phyloP scores from a whole-genome alignment of 164 flowering plant genomes.

The Kalanchoe fedtschenkoi region DNA sequence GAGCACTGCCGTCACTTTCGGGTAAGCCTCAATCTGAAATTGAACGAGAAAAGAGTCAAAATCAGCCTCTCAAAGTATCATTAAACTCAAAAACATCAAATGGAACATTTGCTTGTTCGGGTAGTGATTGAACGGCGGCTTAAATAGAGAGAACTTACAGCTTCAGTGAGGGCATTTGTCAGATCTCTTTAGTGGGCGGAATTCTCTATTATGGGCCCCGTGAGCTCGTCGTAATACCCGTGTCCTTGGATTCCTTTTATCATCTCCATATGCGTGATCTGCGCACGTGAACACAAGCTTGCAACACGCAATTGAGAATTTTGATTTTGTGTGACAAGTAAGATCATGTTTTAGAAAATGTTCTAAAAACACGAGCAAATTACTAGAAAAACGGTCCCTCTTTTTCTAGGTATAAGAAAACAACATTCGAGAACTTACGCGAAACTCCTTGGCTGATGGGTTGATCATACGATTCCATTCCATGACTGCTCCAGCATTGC shows the following conservation, averaged over 20 bases:
- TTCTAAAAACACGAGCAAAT: not conserved
- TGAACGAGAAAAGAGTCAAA: not conserved
- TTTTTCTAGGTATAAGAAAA: too few species aligned
- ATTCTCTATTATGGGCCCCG: constrained; percentile 90
- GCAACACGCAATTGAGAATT: not conserved
- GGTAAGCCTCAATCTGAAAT: constrained; percentile 80
- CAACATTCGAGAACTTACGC: constrained; percentile 37
- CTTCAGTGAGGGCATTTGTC: constrained; percentile 81
- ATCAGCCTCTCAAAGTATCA: not conserved
- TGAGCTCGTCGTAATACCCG: constrained; percentile 94
- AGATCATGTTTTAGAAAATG: not conserved
- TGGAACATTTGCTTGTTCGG: too few species aligned
- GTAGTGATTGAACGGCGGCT: too few species aligned
- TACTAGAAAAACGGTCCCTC: too few species aligned
- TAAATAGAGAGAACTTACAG: constrained; percentile 34
- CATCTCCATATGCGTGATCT: constrained; percentile 99
- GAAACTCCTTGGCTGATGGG: constrained; percentile 72
- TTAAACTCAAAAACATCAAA: too few species aligned
- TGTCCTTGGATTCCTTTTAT: constrained; percentile 96
- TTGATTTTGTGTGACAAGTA: not conserved
- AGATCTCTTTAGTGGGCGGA: constrained; percentile 91
- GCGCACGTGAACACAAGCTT: constrained; percentile 12
- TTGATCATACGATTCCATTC: constrained; percentile 93
- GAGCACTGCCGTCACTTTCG: constrained; percentile 94
- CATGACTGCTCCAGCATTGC: constrained; percentile 98